phyloP scores from a whole-genome alignment of 768 basidiomycete genomes.

The Termitomyces sp. region DNA sequence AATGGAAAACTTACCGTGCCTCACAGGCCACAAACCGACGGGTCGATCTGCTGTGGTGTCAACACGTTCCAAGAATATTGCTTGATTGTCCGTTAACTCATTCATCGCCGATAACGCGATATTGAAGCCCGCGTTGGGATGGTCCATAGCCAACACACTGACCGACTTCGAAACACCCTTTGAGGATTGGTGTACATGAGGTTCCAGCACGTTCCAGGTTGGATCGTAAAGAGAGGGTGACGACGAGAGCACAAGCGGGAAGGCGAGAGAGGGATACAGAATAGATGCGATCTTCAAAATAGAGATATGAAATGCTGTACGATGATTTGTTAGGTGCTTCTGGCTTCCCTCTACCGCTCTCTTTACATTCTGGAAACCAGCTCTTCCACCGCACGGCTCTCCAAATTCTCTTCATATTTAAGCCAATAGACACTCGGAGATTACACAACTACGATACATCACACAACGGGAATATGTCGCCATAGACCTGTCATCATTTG shows the following conservation, averaged over 20 bases:
- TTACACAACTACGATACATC: not conserved
- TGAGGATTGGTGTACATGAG: constrained; percentile 34
- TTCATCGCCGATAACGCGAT: constrained; percentile 29
- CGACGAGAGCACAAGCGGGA: not conserved
- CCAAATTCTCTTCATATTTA: too few relatives aligned
- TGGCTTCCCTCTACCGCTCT: too few relatives aligned
- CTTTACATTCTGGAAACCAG: constrained; percentile 17
- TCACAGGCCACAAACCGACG: constrained; percentile 23
- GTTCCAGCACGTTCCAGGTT: constrained; percentile 50
- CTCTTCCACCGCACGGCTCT: not conserved
- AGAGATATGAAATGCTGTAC: not conserved
- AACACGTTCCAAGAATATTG: constrained; percentile 25
- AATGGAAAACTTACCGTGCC: not conserved
- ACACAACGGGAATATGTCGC: not conserved
- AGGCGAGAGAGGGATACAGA: constrained; percentile 12
- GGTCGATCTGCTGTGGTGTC: constrained; percentile 15
- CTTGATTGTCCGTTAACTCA: constrained; percentile 26
- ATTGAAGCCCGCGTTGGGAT: constrained; percentile 18
- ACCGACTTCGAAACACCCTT: constrained; percentile 27
- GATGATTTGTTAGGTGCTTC: too few relatives aligned
- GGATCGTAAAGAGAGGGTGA: constrained; percentile 30
- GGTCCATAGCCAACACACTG: constrained; percentile 47
- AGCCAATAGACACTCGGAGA: too few relatives aligned
- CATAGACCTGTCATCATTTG: not conserved
- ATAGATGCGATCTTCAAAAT: constrained; percentile 31